Conservation (phyloP, 495 filamentous ascomycete genomes). For the Chlorociboria aeruginascens region DNA sequence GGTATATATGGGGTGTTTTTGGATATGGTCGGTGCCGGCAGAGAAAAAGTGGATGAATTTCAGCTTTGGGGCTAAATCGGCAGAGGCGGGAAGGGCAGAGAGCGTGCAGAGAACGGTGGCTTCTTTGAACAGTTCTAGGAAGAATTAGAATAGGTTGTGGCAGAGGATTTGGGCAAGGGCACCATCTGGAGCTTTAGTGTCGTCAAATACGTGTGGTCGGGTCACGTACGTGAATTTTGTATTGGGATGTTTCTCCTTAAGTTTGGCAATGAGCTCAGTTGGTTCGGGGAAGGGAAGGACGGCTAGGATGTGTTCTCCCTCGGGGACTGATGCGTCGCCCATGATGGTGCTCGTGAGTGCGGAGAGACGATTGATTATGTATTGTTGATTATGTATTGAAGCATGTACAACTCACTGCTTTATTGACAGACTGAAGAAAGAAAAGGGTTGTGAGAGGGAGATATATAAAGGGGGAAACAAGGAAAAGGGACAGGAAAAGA, state of each 20-base stretch:
- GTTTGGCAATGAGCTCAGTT: conserved; percentile 24
- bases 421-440: not conserved
- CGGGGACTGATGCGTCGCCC: conserved; percentile 12
- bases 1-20: conserved; percentile 49
- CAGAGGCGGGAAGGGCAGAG: conserved; percentile 35
- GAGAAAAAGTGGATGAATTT: conserved; percentile 64
- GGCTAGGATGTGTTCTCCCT: conserved; percentile 23
- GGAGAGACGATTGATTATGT: not conserved
- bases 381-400: not conserved
- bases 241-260: conserved; percentile 38
- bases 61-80: conserved; percentile 40
- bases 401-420: not conserved
- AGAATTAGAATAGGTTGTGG: conserved; percentile 7
- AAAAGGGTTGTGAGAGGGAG: not conserved
- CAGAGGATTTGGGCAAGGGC: not conserved
- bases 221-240: conserved; percentile 30
- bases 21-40: conserved; percentile 61
- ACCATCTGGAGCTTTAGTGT: conserved; percentile 12
- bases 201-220: not conserved
- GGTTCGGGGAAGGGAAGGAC: conserved; percentile 33
- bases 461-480: not conserved
- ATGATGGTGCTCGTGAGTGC: conserved; percentile 8
- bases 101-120: conserved; percentile 57
- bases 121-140: conserved; percentile 38
- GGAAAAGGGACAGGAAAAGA: not conserved